These are phyloP conservation scores for Huntiella abstrusa DNA, from an alignment of 2,329 filamentous ascomycete genomes.

Conservation along the genomic window DNA sequence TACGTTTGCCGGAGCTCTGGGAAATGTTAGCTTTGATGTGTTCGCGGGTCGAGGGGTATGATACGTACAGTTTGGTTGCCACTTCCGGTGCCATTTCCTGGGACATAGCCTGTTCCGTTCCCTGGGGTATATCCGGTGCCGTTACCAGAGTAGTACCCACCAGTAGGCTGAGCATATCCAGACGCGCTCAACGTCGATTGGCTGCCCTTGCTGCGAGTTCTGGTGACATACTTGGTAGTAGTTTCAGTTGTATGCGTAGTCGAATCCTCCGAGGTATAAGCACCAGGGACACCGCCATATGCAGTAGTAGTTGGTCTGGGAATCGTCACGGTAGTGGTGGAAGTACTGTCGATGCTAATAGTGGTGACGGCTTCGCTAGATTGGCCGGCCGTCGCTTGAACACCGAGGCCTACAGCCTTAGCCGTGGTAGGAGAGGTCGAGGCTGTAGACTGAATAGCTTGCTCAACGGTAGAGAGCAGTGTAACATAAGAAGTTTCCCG, in stretches of 20 bases:
- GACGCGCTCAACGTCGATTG: not conserved
- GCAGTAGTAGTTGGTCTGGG: not conserved
- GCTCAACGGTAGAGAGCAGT: not conserved
- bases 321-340: constrained; percentile 1
- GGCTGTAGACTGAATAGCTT: constrained; percentile 1
- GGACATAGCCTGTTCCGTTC: too few relatives aligned
- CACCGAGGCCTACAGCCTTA: not conserved
- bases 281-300: not conserved
- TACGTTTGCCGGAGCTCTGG: constrained; percentile 14
- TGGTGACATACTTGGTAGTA: not conserved
- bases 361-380: constrained; percentile 2
- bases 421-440: not conserved
- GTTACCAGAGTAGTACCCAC: too few relatives aligned
- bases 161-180: too few relatives aligned
- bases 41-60: not conserved
- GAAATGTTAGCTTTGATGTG: not conserved
- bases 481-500: not conserved
- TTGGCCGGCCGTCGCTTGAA: not conserved
- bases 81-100: not conserved
- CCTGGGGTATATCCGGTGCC: too few relatives aligned
- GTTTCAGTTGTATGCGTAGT: not conserved
- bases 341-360: constrained; percentile 4
- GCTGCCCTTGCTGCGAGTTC: not conserved
- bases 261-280: not conserved
- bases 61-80: not conserved